Conservation (phyloP, 2,329 filamentous ascomycete species). For the Hymenoscyphus salicellus region DNA sequence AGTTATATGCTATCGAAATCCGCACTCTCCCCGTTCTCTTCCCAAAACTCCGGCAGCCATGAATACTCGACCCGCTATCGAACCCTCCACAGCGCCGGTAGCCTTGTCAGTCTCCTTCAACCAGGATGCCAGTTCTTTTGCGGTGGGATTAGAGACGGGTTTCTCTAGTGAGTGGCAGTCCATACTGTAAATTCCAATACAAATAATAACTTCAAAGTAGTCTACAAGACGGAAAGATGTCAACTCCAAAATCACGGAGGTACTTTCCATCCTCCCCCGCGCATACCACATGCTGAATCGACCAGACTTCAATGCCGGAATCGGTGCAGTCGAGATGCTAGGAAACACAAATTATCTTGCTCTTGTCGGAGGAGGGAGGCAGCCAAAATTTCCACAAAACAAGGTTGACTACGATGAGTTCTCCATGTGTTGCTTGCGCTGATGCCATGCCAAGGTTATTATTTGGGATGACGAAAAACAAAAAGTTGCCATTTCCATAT, state of each 20-base stretch:
- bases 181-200: neutral
- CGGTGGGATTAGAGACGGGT: constrained; percentile 80
- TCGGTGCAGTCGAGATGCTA: constrained; percentile 83
- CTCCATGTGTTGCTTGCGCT: constrained; percentile 9
- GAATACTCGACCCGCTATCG: constrained; percentile 86
- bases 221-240: constrained; percentile 71
- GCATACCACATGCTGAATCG: constrained; percentile 19
- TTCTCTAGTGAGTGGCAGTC: constrained; percentile 65
- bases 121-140: constrained; percentile 77
- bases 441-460: constrained; percentile 54
- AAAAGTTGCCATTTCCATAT: constrained; percentile 70
- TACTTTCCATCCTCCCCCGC: constrained; percentile 32
- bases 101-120: constrained; percentile 87
- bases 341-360: constrained; percentile 83
- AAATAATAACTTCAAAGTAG: constrained; percentile 41
- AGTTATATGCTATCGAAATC: neutral
- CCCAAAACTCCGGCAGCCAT: constrained; percentile 49
- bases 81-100: constrained; percentile 68
- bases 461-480: constrained; percentile 89
- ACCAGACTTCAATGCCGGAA: constrained; percentile 73
- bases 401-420: constrained; percentile 52
- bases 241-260: constrained; percentile 63
- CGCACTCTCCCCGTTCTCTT: neutral
- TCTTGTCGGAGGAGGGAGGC: constrained; percentile 81
- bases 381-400: constrained; percentile 82